phyloP scores from a whole-genome alignment of 257 asterid species.

The Linderniella brevidens region DNA sequence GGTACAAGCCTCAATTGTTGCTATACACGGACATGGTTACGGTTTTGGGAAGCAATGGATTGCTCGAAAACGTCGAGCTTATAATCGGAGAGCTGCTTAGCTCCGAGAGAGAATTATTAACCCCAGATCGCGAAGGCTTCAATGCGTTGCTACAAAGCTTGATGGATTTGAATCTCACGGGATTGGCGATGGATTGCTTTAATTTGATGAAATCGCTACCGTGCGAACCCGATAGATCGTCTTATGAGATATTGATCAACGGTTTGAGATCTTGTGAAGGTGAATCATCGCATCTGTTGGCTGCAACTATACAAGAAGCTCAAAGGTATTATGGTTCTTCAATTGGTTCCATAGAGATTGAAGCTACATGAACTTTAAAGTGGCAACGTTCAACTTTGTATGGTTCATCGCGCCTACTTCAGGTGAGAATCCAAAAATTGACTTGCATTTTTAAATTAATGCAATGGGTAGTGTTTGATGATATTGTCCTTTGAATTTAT shows the following conservation, averaged over 20 bases:
- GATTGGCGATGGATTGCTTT: slow-evolving; percentile 40
- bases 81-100: slow-evolving; percentile 38
- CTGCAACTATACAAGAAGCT: slow-evolving; percentile 30
- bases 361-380: neutral
- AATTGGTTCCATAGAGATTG: slow-evolving; percentile 23
- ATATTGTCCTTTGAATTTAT: no score
- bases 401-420: no score
- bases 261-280: slow-evolving; percentile 22
- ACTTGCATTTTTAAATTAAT: no score
- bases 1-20: slow-evolving; percentile 42
- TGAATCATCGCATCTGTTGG: slow-evolving; percentile 22
- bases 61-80: slow-evolving; percentile 24
- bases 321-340: slow-evolving; percentile 23
- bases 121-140: slow-evolving; percentile 37
- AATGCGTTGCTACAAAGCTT: slow-evolving; percentile 41
- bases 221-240: slow-evolving; percentile 35
- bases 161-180: slow-evolving; percentile 26
- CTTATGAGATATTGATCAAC: slow-evolving; percentile 29
- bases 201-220: slow-evolving; percentile 43
- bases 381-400: no score
- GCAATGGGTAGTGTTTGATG: no score
- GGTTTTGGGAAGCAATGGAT: slow-evolving; percentile 46
- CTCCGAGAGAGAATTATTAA: slow-evolving; percentile 18
- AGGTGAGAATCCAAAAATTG: no score
- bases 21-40: slow-evolving; percentile 47